Percentiles rank a stretch among this genome's conserved stretches.
These are phyloP conservation scores for Amaranthus hypochondriacus DNA, from an alignment of 148 eudicot genomes.

Conservation along the genomic window DNA sequence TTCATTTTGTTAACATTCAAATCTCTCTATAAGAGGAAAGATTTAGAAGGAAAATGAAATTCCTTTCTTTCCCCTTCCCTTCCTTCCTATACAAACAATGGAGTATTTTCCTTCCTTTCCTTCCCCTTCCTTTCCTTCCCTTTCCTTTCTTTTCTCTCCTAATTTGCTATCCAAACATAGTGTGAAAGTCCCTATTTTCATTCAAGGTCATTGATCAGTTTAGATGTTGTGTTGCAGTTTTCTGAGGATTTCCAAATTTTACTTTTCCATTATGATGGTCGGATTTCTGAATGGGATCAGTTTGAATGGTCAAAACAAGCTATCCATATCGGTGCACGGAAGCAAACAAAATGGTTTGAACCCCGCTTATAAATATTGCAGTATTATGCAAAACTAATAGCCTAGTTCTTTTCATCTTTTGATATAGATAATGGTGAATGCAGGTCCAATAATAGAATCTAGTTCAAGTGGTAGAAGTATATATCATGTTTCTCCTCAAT, in stretches of 20 bases:
- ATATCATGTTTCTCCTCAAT: not conserved
- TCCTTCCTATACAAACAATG: no score
- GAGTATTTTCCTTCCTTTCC: no score
- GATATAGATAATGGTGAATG: not conserved
- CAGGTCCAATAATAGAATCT: not conserved
- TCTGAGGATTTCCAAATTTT: conserved; percentile 82
- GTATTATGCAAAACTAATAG: not conserved
- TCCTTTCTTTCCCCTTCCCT: no score
- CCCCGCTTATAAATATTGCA: not conserved
- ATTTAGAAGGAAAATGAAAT: no score
- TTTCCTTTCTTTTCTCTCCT: no score
- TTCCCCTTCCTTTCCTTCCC: no score
- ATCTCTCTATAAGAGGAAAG: no score
- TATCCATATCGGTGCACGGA: conserved; percentile 66
- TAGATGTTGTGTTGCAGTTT: conserved; percentile 44
- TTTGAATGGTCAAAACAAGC: conserved; percentile 89
- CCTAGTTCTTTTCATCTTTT: not conserved
- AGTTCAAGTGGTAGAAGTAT: not conserved
- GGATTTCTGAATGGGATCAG: conserved; percentile 82
- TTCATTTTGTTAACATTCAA: no score
- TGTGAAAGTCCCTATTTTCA: not conserved
- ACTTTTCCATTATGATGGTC: conserved; percentile 93
- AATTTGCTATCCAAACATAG: no score
- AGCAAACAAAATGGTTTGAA: conserved; percentile 66
- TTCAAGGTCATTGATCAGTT: conserved; percentile 7